Percentiles rank a stretch among this genome's conserved stretches.
These are phyloP conservation scores for Microascus cirrosus DNA, from an alignment of 2,329 filamentous ascomycete species.

Conservation along the genomic window DNA sequence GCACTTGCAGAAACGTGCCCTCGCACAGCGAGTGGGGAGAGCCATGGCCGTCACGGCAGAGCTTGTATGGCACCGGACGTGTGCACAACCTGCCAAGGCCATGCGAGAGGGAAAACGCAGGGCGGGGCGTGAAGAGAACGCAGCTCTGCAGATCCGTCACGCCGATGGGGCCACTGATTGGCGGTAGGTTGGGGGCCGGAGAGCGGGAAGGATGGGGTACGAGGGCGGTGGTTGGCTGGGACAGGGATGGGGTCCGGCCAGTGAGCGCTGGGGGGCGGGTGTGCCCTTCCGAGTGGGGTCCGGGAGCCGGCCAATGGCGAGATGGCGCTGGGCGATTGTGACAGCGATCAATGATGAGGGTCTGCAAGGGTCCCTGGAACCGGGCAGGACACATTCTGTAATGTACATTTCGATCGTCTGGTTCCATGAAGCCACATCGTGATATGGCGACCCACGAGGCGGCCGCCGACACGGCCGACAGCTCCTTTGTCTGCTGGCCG, in stretches of 20 bases:
- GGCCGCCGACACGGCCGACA: too few species aligned
- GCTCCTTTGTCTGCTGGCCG: too few species aligned
- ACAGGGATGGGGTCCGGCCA: neutral
- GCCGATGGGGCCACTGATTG: conserved; percentile 1
- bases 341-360: neutral
- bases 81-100: neutral
- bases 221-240: neutral
- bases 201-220: neutral
- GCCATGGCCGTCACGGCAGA: too few species aligned
- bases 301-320: neutral
- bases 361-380: neutral
- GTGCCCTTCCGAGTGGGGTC: neutral
- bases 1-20: neutral
- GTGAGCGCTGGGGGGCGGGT: neutral
- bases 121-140: neutral
- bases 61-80: too few species aligned
- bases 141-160: conserved; percentile 4
- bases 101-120: neutral
- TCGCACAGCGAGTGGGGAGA: too few species aligned
- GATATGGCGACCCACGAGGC: too few species aligned
- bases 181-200: neutral
- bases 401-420: neutral
- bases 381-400: neutral
- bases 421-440: too few species aligned
- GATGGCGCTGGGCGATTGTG: neutral